Conservation (phyloP, 768 basidiomycete genomes). For the Astraeus odoratus region DNA sequence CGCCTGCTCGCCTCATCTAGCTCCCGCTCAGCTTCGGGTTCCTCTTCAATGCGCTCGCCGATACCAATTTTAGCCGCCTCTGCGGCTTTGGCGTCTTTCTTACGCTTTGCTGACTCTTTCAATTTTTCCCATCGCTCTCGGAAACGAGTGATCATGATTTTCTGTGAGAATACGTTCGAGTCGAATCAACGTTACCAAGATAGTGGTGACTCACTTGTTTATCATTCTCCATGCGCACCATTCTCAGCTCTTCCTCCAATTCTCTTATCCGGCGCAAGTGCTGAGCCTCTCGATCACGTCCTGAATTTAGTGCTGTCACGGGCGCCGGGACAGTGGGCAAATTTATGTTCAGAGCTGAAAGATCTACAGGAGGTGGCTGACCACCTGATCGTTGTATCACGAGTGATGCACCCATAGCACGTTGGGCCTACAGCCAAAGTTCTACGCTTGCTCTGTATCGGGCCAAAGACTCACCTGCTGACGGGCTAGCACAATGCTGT, state of each 20-base stretch:
- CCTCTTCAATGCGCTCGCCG: constrained; percentile 64
- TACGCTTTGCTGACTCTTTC: constrained; percentile 81
- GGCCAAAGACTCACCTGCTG: constrained; percentile 46
- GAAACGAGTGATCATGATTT: constrained; percentile 76
- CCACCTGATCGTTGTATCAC: constrained; percentile 41
- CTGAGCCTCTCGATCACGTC: constrained; percentile 50
- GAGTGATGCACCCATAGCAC: constrained; percentile 66
- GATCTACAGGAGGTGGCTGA: constrained; percentile 38
- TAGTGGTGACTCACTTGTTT: constrained; percentile 54
- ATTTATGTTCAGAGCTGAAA: constrained; percentile 52
- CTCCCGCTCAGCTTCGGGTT: constrained; percentile 60
- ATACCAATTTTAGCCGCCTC: constrained; percentile 38
- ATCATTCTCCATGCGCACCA: constrained; percentile 64
- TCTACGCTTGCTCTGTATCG: background rate
- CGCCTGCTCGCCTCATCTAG: constrained; percentile 24
- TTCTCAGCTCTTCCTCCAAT: constrained; percentile 71
- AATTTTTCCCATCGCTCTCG: constrained; percentile 86
- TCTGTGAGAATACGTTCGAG: constrained; percentile 40
- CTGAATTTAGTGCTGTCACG: constrained; percentile 43
- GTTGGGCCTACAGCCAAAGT: constrained; percentile 55
- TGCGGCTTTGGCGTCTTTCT: constrained; percentile 65
- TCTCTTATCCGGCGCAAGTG: constrained; percentile 53
- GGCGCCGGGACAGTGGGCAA: constrained; percentile 41
- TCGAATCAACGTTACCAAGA: constrained; percentile 7
- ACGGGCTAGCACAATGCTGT: constrained; percentile 69